Base-by-base conservation (phyloP, 257 asterid species). In the Voacanga thouarsii region DNA sequence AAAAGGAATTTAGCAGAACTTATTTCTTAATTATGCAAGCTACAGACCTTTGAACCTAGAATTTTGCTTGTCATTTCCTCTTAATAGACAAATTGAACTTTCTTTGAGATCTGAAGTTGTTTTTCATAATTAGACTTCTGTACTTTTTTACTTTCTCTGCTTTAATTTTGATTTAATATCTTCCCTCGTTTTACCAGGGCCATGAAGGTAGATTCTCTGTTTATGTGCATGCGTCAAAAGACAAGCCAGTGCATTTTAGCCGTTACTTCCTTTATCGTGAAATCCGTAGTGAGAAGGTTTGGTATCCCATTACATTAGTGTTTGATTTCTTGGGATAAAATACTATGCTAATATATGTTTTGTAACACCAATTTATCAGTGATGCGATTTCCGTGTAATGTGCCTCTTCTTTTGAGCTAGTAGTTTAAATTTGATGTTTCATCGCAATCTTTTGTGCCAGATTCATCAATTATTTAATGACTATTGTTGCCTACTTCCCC, bases 181-280 rank as follows among this genome's bases (percentile, higher is more conserved):
- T n/a, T 23, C 39, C 43, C 1, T 55, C 55, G 18, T 83, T 75
- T 49, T 74, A 37, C 56, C 96, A 96, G 99, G 99, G 98, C 67
- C 90, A 96, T 83, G 99, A 96, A 94, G 97, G 96, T 55, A 93
- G 87, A 84, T 96, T 96, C 85, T 92, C 99, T 75, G 94, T 96
- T 66, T 94, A 96, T 71, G 99, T 96, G 79, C 99, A 96, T 78
- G 99, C 98, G 12, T 96, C 98, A 79, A 90, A 91, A 88, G 96
- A 89, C 78, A 91, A 84, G 84, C 99, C 97, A 59, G 84, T 96
- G 82, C 99, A 96, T 94, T 92, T 90, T 82, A 96, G 98, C 88
- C 98, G 99, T 75, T 93, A 89, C 87, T 96, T 96, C 83, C 47
- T 92, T 84, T 87, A 96, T 72, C 92, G 97, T 51, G 99, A 96